Evolutionary conservation across 1,139 yeast genomes (phyloP).

Genomic region (Groenewaldozyma auringiensis): DNA sequence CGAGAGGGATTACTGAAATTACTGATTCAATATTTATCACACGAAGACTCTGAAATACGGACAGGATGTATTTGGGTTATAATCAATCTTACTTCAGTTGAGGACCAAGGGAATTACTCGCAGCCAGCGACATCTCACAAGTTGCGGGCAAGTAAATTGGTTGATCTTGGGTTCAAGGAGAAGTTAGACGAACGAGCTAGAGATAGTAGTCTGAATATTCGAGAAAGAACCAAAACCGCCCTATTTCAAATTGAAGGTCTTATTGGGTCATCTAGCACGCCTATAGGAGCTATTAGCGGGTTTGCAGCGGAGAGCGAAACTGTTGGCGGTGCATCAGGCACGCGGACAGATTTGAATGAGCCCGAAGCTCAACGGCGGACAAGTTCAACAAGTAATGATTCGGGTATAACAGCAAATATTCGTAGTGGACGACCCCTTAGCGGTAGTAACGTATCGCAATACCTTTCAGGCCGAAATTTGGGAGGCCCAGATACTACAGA

Average conservation of each 20-base stretch:
- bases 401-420: no score
- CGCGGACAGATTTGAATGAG: no score
- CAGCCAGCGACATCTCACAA: constrained; percentile 17
- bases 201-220: constrained; percentile 38
- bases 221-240: constrained; percentile 44
- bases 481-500: neutral
- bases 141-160: constrained; percentile 24
- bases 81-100: constrained; percentile 50
- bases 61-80: constrained; percentile 53
- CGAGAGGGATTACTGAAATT: constrained; percentile 37
- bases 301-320: no score
- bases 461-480: no score
- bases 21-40: constrained; percentile 30
- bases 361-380: no score
- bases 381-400: no score
- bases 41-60: constrained; percentile 38
- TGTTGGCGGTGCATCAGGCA: no score
- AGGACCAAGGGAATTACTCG: constrained; percentile 21
- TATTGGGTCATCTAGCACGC: neutral
- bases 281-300: neutral
- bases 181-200: constrained; percentile 29
- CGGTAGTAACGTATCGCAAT: no score
- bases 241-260: constrained; percentile 30
- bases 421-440: no score
- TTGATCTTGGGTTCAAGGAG: constrained; percentile 36